A percentile compares a stretch with the other conserved stretches of the same genome.
Evolutionary conservation across 2,329 filamentous ascomycete genomes (phyloP).

Genomic region (Erysiphe neolycopersici): DNA sequence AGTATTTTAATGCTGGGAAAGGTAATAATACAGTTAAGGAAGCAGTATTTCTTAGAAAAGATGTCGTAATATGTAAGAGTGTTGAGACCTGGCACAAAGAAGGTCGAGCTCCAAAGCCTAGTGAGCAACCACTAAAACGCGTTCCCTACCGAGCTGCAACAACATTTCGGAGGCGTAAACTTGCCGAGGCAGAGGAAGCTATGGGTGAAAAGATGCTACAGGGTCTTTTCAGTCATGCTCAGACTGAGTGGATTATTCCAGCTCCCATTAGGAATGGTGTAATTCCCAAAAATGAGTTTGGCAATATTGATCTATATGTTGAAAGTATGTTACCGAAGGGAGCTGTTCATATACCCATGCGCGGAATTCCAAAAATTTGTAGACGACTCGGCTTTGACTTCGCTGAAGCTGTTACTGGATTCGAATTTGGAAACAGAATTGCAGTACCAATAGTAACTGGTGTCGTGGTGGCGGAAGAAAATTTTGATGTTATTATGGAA

Average conservation of each 20-base stretch:
- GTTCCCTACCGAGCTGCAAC: conserved; percentile 86
- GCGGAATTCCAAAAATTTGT: conserved; percentile 54
- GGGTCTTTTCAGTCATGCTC: conserved; percentile 55
- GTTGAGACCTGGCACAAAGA: conserved; percentile 97
- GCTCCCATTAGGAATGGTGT: conserved; percentile 57
- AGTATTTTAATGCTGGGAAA: conserved; percentile 50
- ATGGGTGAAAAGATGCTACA: conserved; percentile 68
- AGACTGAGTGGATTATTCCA: conserved; percentile 92
- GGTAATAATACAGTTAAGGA: conserved; percentile 47
- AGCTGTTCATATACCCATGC: conserved; percentile 58
- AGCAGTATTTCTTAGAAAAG: conserved; percentile 52
- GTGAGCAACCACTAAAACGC: conserved; percentile 52
- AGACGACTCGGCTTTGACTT: conserved; percentile 65
- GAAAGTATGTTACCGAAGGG: conserved; percentile 76
- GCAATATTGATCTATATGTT: conserved; percentile 89
- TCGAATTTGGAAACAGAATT: conserved; percentile 87
- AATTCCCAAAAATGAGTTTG: conserved; percentile 84
- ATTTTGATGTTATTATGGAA: conserved; percentile 46
- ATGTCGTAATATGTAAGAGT: conserved; percentile 67
- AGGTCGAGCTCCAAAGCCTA: conserved; percentile 46
- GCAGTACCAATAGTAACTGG: conserved; percentile 80
- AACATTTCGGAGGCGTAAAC: conserved; percentile 59
- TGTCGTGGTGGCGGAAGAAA: conserved; percentile 63
- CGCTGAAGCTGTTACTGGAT: conserved; percentile 83
- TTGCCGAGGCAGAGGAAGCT: conserved; percentile 52